A percentile compares a stretch with the other conserved stretches of the same genome.
Evolutionary conservation across 106 monocot genomes (phyloP).

Genomic region (Acorus calamus): DNA sequence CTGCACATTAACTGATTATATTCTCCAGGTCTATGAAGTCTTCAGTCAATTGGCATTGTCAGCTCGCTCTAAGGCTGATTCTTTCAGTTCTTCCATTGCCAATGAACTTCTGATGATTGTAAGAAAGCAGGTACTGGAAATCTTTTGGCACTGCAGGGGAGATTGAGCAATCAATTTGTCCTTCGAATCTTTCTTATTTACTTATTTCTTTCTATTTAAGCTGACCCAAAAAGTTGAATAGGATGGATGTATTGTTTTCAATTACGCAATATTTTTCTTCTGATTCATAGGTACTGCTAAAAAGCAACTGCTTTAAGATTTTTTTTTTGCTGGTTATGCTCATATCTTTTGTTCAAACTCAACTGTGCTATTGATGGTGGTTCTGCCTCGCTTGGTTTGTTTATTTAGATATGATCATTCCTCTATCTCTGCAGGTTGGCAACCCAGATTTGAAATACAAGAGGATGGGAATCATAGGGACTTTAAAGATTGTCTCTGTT

Average conservation of each 20-base stretch:
- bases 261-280: too few species aligned
- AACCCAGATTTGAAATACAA: constrained; percentile 70
- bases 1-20: background rate
- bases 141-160: too few species aligned
- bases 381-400: background rate
- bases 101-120: constrained; percentile 94
- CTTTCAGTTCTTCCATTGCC: constrained; percentile 38
- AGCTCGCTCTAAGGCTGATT: constrained; percentile 27
- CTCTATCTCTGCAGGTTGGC: constrained; percentile 43
- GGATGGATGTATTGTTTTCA: too few species aligned
- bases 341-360: background rate
- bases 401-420: background rate
- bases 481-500: constrained; percentile 58
- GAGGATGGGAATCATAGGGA: constrained; percentile 92
- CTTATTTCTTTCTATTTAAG: too few species aligned
- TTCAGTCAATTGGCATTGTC: constrained; percentile 66
- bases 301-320: too few species aligned
- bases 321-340: too few species aligned
- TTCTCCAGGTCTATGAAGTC: constrained; percentile 69
- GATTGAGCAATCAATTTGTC: too few species aligned
- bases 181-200: too few species aligned
- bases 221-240: too few species aligned
- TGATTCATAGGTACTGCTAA: too few species aligned
- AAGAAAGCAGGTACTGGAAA: constrained; percentile 70
- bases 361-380: too few species aligned